Conservation (phyloP, 228 moss, liverwort and hornwort species). For the Sphagnum magellanicum region DNA sequence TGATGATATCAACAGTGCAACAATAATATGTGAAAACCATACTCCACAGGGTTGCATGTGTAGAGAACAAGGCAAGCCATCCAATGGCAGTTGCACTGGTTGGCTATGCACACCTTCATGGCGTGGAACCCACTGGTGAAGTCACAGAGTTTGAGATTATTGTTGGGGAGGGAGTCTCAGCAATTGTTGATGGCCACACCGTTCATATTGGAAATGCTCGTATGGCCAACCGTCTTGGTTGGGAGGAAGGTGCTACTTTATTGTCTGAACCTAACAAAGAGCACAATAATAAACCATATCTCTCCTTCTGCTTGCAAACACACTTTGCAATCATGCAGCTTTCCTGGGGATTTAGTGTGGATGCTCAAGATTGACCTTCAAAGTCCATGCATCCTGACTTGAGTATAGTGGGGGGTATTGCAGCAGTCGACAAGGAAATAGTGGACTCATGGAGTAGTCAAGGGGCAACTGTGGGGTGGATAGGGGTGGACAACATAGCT, state of each 20-base stretch:
- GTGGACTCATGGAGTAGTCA: slow-evolving; percentile 32
- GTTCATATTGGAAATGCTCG: slow-evolving; percentile 50
- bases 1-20: neutral
- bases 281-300: too few species aligned
- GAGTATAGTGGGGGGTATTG: neutral
- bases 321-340: neutral
- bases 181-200: slow-evolving; percentile 32
- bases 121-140: slow-evolving; percentile 30
- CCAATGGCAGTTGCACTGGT: slow-evolving; percentile 48
- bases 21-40: neutral
- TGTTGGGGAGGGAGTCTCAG: slow-evolving; percentile 43
- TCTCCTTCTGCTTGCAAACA: too few species aligned
- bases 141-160: slow-evolving; percentile 47
- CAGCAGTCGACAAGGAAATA: slow-evolving; percentile 21
- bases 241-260: slow-evolving; percentile 33
- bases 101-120: slow-evolving; percentile 31
- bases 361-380: neutral
- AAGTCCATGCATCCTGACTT: neutral
- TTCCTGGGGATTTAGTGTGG: neutral
- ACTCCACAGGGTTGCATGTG: slow-evolving; percentile 28
- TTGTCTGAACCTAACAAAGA: neutral
- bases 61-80: slow-evolving; percentile 52
- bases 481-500: slow-evolving; percentile 32
- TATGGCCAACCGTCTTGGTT: slow-evolving; percentile 45
- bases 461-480: slow-evolving; percentile 41